phyloP scores from a whole-genome alignment of 1,284 basidiomycete species.

The Erythrobasidium hasegawianum region DNA sequence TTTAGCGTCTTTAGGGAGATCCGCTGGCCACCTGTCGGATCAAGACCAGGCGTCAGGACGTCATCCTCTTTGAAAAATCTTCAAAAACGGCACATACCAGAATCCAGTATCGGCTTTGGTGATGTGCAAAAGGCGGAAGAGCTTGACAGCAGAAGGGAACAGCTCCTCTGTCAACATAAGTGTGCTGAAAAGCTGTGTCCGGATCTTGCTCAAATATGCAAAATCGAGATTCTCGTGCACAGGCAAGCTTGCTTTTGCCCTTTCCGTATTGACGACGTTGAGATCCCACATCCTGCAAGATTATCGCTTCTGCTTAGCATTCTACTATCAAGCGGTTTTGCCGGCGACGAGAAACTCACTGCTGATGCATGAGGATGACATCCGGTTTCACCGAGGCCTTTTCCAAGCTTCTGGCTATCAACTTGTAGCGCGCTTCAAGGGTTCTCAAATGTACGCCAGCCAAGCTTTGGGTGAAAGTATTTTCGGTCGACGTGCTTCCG shows the following conservation, averaged over 20 bases:
- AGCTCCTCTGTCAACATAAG: conserved; percentile 1
- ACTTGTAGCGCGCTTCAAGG: conserved; percentile 4
- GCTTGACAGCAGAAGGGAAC: conserved; percentile 15
- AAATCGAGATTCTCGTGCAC: conserved; percentile 8
- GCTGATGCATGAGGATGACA: conserved; percentile 20
- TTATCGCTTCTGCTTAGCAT: no score
- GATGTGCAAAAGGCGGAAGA: conserved; percentile 20
- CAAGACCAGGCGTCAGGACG: neutral
- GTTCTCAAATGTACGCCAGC: conserved; percentile 6
- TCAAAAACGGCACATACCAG: conserved; percentile 6
- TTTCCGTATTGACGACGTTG: conserved; percentile 20
- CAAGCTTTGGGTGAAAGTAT: conserved; percentile 9
- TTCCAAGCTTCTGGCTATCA: conserved; percentile 7
- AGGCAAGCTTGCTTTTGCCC: conserved; percentile 12
- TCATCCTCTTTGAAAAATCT: neutral
- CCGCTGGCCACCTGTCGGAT: conserved; percentile 17
- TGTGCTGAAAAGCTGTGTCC: neutral
- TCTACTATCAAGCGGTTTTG: no score
- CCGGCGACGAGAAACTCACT: conserved; percentile 1
- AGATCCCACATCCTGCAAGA: conserved; percentile 25
- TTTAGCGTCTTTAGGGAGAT: conserved; percentile 14
- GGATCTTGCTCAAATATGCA: neutral
- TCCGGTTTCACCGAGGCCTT: conserved; percentile 7
- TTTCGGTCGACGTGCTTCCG: conserved; percentile 15
- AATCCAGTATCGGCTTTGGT: conserved; percentile 14